Conservation (phyloP, 2,329 filamentous ascomycete genomes). For the Ploettnerulaceae sp. region DNA sequence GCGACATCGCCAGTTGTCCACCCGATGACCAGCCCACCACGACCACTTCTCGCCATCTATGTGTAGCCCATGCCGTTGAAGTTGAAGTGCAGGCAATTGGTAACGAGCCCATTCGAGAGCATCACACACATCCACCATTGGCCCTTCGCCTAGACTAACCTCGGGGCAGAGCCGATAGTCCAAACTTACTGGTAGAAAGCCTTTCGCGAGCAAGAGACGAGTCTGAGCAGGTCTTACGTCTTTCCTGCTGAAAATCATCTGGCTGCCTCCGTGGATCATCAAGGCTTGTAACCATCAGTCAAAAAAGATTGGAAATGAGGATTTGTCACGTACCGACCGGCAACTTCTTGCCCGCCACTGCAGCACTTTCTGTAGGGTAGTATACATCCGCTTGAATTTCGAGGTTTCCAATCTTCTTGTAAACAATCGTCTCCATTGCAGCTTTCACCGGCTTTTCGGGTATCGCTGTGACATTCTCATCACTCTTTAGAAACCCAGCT, state of each 20-base stretch:
- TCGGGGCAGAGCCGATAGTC: constrained; percentile 50
- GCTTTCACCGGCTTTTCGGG: neutral
- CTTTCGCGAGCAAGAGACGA: constrained; percentile 17
- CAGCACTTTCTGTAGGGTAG: constrained; percentile 27
- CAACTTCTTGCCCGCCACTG: neutral
- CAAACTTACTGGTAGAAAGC: constrained; percentile 44
- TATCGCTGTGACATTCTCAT: constrained; percentile 32
- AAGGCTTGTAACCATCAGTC: constrained; percentile 8
- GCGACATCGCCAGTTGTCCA: constrained; percentile 42
- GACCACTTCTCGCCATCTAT: constrained; percentile 35
- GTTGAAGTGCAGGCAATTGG: constrained; percentile 31
- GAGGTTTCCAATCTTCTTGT: constrained; percentile 21
- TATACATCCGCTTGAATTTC: constrained; percentile 35
- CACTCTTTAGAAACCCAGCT: constrained; percentile 7
- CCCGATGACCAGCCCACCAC: constrained; percentile 47
- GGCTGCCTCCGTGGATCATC: constrained; percentile 11
- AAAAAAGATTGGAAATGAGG: too few relatives aligned
- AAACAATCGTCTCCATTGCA: constrained; percentile 39
- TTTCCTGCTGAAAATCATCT: constrained; percentile 12
- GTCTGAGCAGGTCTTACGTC: constrained; percentile 9
- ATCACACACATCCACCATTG: constrained; percentile 43
- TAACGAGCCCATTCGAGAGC: constrained; percentile 39
- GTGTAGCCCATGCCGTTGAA: constrained; percentile 14
- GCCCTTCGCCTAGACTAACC: constrained; percentile 40
- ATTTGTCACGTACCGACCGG: constrained; percentile 17